Evolutionary conservation across 805 yeast genomes (phyloP), one percentile per base, ranked within the genome.

Genomic region (Candida silvatica): DNA sequence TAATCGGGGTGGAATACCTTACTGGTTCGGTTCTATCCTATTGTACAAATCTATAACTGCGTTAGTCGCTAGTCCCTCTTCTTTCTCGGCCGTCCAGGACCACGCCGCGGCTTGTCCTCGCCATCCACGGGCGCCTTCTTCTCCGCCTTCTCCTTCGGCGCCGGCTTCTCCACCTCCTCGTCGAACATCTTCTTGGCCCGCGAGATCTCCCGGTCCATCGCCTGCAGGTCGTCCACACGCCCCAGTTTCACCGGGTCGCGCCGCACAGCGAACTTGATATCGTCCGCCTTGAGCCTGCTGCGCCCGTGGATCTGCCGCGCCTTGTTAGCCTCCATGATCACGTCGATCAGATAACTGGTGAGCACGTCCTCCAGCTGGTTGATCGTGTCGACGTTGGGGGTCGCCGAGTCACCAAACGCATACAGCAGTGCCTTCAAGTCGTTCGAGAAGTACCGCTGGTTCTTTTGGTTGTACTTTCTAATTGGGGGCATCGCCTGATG

Each of bases 391-490:
- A 71, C 67, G 29, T 74, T 62, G 1, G 90, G 90, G 30, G 74
- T 66, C n/a, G 71, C 58, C 2, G 71, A 78, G 48, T 81, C 90
- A 2, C 90, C 90, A 52, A 69, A 80, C 0, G 87, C 87, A 44
- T 74, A 81, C 37, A 81, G 54, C 32, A 81, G 52, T 0, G 81
- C 67, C 43, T 72, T 69, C 22, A 78, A 59, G 41, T 74, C 69
- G 31, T 50, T 54, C 18, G 59, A 47, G 43, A 62, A 64, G 19
- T 55, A 46, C 29, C 58, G 49, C 26, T 45, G 52, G 31, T 47
- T 47, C 6, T 40, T 39, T 14, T 45, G 39, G n/a, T 39, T 39
- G 20, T 39, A 39, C 32, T 44, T 42, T 32, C 32, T 39, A 6
- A 41, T 27, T 4, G 32, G 29, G 19, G 45, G 42, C 45, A 44